Evolutionary conservation across 2,329 filamentous ascomycete genomes (phyloP).

Genomic region (Parafenestella ontariensis): DNA sequence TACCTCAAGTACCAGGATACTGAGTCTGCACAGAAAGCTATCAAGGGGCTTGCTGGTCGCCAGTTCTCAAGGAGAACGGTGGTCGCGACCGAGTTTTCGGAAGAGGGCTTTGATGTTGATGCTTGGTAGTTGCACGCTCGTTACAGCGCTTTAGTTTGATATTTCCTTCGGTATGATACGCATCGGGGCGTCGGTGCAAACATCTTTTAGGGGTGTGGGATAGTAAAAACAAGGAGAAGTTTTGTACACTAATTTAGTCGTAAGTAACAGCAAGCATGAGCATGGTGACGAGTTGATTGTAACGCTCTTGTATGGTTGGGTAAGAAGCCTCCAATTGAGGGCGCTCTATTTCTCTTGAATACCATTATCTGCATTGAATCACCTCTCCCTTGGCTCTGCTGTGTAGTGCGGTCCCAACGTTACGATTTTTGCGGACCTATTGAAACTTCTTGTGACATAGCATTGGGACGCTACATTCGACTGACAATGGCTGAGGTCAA

Average conservation of each 20-base stretch:
- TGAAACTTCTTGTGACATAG: neutral
- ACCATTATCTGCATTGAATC: neutral
- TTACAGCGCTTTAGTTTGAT: neutral
- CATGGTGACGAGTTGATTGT: neutral
- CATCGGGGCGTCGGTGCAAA: neutral
- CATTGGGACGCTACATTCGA: neutral
- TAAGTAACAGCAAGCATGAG: neutral
- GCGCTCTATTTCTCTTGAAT: conserved; percentile 1
- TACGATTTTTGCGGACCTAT: neutral
- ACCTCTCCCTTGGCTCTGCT: neutral
- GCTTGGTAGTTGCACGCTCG: conserved; percentile 70
- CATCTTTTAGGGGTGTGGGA: neutral
- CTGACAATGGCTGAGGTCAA: too few species aligned
- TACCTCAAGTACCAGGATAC: conserved; percentile 88
- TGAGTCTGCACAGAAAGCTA: conserved; percentile 81
- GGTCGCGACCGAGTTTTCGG: conserved; percentile 94
- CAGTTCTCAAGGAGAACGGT: conserved; percentile 98
- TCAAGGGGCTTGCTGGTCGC: conserved; percentile 88
- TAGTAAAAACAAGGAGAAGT: neutral
- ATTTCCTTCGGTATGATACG: neutral
- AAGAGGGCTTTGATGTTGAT: conserved; percentile 94
- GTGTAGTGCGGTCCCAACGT: neutral
- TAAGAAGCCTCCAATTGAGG: neutral
- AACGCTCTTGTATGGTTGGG: conserved; percentile 3
- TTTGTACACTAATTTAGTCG: conserved; percentile 2